Evolutionary conservation across 345 rosid species (phyloP).

Genomic region (Eucalyptus leucophloia): DNA sequence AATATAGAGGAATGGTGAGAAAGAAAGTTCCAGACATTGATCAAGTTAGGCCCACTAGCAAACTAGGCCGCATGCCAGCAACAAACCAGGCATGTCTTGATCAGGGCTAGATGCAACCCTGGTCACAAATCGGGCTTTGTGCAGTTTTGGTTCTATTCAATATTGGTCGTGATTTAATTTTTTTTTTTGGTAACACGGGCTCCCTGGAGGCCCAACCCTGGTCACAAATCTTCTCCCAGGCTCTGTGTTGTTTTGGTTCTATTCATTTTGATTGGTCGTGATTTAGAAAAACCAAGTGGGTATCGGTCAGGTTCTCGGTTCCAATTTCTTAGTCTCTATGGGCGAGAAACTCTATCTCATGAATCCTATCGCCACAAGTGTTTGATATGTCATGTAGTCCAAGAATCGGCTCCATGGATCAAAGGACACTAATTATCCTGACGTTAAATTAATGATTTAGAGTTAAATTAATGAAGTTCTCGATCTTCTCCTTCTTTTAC

Average conservation of each 20-base stretch:
- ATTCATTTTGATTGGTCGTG: no score
- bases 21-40: not conserved
- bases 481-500: not conserved
- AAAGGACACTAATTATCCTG: not conserved
- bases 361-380: no score
- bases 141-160: not conserved
- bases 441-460: not conserved
- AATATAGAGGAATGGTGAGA: not conserved
- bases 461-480: not conserved
- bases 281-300: no score
- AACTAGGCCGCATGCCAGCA: accelerated
- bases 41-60: not conserved
- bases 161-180: not conserved
- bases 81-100: accelerated
- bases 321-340: no score
- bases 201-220: no score
- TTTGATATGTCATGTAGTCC: no score
- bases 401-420: no score
- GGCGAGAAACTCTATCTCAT: no score
- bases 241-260: no score
- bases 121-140: accelerated
- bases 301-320: no score
- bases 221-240: no score
- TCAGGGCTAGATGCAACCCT: not conserved
- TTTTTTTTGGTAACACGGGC: no score